Evolutionary conservation across 805 yeast genomes (phyloP).

Genomic region (Hanseniaspora vineae): DNA sequence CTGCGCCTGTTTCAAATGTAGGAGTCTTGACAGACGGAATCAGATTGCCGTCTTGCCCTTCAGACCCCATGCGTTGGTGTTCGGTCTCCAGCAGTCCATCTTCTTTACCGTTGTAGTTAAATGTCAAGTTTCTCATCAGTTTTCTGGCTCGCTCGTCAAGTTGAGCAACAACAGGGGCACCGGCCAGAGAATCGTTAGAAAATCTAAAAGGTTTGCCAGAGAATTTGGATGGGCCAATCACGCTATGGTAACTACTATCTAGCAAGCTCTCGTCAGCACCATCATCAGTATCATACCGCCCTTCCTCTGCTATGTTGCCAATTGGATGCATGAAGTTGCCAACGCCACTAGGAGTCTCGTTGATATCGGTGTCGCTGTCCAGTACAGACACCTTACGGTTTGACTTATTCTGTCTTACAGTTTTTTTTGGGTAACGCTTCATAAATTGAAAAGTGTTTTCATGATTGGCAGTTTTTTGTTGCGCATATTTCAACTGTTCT

Average conservation of each 20-base stretch:
- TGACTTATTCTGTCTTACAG: constrained; percentile 13
- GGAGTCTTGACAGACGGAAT: too few species aligned
- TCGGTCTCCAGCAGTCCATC: too few species aligned
- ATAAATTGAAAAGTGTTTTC: constrained; percentile 19
- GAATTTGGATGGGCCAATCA: too few species aligned
- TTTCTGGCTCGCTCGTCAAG: neutral
- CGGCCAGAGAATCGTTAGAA: neutral
- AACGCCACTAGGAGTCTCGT: neutral
- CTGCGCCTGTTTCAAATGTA: too few species aligned
- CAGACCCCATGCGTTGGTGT: too few species aligned
- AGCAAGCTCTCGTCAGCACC: constrained; percentile 3
- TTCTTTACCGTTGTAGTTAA: neutral
- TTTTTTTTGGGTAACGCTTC: constrained; percentile 18
- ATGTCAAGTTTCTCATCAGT: neutral
- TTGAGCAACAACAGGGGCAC: neutral
- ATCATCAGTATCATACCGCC: neutral
- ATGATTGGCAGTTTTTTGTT: constrained; percentile 7
- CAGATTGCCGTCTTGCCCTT: too few species aligned
- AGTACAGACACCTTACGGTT: constrained; percentile 21
- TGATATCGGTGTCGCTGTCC: constrained; percentile 1
- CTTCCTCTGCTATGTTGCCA: neutral
- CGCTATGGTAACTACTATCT: neutral
- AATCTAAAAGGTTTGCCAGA: too few species aligned
- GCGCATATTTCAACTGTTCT: constrained; percentile 10
- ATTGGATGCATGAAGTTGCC: too few species aligned